Base-by-base conservation (phyloP, 345 rosid genomes). In the Litchi chinensis region DNA sequence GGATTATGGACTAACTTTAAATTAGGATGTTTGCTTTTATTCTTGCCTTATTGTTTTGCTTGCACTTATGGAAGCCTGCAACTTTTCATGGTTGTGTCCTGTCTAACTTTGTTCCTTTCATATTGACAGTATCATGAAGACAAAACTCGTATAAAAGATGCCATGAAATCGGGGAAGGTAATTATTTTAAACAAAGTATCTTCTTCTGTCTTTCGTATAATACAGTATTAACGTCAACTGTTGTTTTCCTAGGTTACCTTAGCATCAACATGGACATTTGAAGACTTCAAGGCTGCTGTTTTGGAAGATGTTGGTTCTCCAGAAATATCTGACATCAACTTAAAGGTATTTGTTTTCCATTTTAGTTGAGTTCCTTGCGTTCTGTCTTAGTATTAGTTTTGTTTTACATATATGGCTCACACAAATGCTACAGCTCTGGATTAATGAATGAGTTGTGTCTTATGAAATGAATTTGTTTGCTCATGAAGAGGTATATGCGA, bases 81-180 rank as follows among this genome's bases (percentile, higher is more conserved):
- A 66, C 3, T n/a, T 68, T 48, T 76, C 9, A 12, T 73, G 19
- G 10, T 39, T 50, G 4, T 19, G 1, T 68, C 69, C 11, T 28
- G 57, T 69, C 52, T 78, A 44, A 37, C 66, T 44, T 64, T 71
- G 43, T 65, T 44, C 12, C 26, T 75, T 62, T 79, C 68, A 10
- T 69, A 64, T 89, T 73, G 60, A 67, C 90, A 96, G 99, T 94
- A 90, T 81, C 92, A 89, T 81, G 94, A 94, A 79, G 97, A 96
- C 83, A 96, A 91, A 87, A 86, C 82, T 75, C 87, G 71, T 13
- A 75, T 92, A 70, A 96, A 96, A 84, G 97, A 96, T 75, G 90
- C 87, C 71, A 87, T 96, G 93, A 96, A 96, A 84, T 79, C 79
- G 11, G 87, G 81, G 79, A 94, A 94, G 92, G 98, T 88, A 85